Evolutionary conservation across 2,329 filamentous ascomycete genomes (phyloP), one percentile per base, ranked within the genome.

Genomic region (Coniochaeta sp.): DNA sequence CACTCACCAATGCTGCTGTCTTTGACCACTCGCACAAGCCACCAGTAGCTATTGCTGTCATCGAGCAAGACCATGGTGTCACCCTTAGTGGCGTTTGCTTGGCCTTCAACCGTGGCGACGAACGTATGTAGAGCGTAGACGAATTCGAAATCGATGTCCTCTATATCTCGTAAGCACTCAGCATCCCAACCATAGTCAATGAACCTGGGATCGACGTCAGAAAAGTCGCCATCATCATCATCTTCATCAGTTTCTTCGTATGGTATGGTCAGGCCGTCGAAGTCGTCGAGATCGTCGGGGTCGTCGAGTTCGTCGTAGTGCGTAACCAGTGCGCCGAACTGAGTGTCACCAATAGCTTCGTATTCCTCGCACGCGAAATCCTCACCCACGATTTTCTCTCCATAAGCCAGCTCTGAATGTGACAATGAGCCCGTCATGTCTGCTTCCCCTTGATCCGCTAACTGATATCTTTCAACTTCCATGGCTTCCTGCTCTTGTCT

Each of bases 121-220:
- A 99, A 99, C 2, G 93, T 99, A 73, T 98, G 95, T 61, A 99
- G 81, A 30, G 95, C 95, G 77, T 99, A 99, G 62, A 99, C 95
- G 77, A 98, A 98, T 74, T 98, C 93, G 79, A 99, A 98, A 81
- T 99, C 95, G 76, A 99, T 99, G 71, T 99, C 95, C 84, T 99
- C 95, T 98, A 81, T 75, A 75, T 88, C 82, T 82, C 85, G 89
- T 96, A 92, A 96, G 91, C 88, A 89, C 79, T 90, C 84, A 77
- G 83, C 83, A 74, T 82, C 86, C 88, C 87, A 93, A 62, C 86
- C 88, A 67, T 84, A 86, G 73, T 90, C 86, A 80, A 89, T 74
- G 74, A 85, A 89, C 75, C 81, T 80, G 62, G 81, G 71, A 72
- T 80, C 72, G 74, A 70, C 68, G 63, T 67, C 79, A 80, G 80